A percentile compares a stretch with the other conserved stretches of the same genome.
These are phyloP conservation scores for Ogataea ganodermae DNA, from an alignment of 805 yeast species.

Conservation along the genomic window DNA sequence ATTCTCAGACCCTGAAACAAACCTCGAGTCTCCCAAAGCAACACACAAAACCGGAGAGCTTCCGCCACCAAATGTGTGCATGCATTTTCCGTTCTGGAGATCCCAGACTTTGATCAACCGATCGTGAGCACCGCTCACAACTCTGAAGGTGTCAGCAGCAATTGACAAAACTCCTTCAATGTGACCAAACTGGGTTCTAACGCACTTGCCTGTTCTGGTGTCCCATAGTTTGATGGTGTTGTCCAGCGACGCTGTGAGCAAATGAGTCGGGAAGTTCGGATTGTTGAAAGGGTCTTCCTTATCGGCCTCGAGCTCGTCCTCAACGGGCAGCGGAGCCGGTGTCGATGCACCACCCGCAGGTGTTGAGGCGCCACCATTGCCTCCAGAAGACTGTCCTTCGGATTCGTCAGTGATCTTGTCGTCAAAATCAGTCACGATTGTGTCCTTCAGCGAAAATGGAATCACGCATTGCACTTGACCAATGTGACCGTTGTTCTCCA, in stretches of 20 bases:
- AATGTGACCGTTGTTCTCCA: conserved; percentile 76
- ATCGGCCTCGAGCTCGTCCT: conserved; percentile 29
- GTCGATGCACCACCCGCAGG: conserved; percentile 11
- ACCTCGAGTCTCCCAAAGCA: conserved; percentile 83
- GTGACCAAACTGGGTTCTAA: conserved; percentile 95
- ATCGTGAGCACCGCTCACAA: conserved; percentile 94
- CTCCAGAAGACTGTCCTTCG: conserved; percentile 12
- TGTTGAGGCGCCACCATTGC: conserved; percentile 4
- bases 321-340: conserved; percentile 21
- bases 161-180: conserved; percentile 98
- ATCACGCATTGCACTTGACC: conserved; percentile 94
- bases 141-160: conserved; percentile 92
- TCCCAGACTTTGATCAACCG: conserved; percentile 92
- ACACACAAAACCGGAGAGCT: conserved; percentile 64
- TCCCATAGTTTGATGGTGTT: conserved; percentile 95
- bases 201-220: conserved; percentile 79
- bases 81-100: conserved; percentile 87
- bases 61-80: conserved; percentile 87
- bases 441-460: conserved; percentile 75
- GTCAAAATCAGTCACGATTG: conserved; percentile 38
- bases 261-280: conserved; percentile 69
- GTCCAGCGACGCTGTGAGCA: conserved; percentile 85
- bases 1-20: conserved; percentile 87
- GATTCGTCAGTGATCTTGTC: conserved; percentile 23
- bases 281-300: conserved; percentile 26